phyloP scores from a whole-genome alignment of 1,139 yeast genomes.

The Nakaseomyces nivariensis region DNA sequence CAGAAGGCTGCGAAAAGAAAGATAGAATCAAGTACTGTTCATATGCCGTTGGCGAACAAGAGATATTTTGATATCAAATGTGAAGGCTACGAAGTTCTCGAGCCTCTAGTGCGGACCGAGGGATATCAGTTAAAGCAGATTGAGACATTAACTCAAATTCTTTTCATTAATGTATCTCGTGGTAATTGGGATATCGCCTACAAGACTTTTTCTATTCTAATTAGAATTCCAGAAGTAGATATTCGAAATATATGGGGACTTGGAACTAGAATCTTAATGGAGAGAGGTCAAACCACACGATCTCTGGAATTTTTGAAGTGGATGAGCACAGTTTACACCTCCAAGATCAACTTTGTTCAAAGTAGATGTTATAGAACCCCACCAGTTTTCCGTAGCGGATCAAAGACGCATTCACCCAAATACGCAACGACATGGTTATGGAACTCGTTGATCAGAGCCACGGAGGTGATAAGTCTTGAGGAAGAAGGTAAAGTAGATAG shows the following conservation, averaged over 20 bases:
- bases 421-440: conserved; percentile 31
- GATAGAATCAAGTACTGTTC: background rate
- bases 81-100: conserved; percentile 1
- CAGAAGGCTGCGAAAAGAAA: background rate
- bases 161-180: conserved; percentile 34
- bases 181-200: conserved; percentile 49
- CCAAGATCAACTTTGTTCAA: conserved; percentile 18
- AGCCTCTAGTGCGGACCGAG: conserved; percentile 9
- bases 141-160: conserved; percentile 23
- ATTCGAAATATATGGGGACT: conserved; percentile 49
- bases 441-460: conserved; percentile 21
- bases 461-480: conserved; percentile 6
- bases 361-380: conserved; percentile 16
- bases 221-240: conserved; percentile 42
- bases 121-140: conserved; percentile 16
- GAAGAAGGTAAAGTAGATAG: conserved; percentile 1
- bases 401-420: conserved; percentile 30
- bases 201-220: conserved; percentile 39
- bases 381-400: conserved; percentile 33
- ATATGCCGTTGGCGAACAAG: conserved; percentile 1
- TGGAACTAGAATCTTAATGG: conserved; percentile 38
- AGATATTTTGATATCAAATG: conserved; percentile 1
- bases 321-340: conserved; percentile 24
- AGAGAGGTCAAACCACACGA: conserved; percentile 9
- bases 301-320: conserved; percentile 26